Percentiles rank a stretch among this genome's conserved stretches.
phyloP scores from a whole-genome alignment of 2,329 filamentous ascomycete genomes.

The Aspergillus transmontanensis region DNA sequence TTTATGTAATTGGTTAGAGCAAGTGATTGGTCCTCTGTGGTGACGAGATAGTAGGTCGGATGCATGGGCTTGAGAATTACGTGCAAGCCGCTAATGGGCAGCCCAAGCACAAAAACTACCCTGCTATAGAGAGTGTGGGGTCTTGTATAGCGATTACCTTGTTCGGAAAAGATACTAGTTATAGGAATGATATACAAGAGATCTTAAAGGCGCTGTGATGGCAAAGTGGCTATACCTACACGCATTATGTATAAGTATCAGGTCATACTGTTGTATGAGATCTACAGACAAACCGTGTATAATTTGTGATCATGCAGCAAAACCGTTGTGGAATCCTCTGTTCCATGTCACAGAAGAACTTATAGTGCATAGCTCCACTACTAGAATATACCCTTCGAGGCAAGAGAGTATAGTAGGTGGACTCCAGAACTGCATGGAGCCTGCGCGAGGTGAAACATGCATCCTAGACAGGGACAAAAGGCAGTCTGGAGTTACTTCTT shows the following conservation, averaged over 20 bases:
- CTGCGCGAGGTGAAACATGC: not conserved
- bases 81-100: not conserved
- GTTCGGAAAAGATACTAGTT: not conserved
- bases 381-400: not conserved
- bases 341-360: not conserved
- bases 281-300: not conserved
- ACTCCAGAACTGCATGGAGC: not conserved
- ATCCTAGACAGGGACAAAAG: not conserved
- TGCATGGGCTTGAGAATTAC: not conserved
- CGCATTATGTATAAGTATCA: not conserved
- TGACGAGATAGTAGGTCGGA: not conserved
- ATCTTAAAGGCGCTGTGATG: too few species aligned
- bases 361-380: not conserved
- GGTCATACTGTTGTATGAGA: not conserved
- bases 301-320: not conserved
- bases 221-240: too few species aligned
- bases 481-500: not conserved
- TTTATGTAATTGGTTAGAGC: not conserved
- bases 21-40: not conserved
- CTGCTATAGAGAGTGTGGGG: not conserved
- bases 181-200: not conserved
- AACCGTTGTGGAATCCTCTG: not conserved
- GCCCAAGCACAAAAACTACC: not conserved
- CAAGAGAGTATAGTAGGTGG: not conserved
- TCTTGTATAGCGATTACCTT: not conserved